Conservation (phyloP, 2,329 filamentous ascomycete species). For the Daldinia eschscholtzii region DNA sequence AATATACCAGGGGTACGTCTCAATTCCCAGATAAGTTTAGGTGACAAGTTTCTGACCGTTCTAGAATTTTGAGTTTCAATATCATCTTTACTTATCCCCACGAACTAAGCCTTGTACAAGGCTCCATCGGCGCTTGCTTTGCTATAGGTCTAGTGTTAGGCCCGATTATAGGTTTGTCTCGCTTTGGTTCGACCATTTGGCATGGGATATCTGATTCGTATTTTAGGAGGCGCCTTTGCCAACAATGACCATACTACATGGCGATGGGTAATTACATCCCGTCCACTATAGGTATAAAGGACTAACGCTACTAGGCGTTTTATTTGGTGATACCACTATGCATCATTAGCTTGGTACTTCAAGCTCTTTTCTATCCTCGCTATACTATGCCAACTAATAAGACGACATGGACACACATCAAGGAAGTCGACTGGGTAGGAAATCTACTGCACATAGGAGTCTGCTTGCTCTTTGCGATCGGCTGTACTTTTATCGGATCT, state of each 20-base stretch:
- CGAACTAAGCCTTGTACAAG: slow-evolving; percentile 41
- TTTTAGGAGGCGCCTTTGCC: slow-evolving; percentile 51
- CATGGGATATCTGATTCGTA: slow-evolving; percentile 38
- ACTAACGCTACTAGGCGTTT: slow-evolving; percentile 39
- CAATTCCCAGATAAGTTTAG: background rate
- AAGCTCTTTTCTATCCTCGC: slow-evolving; percentile 60
- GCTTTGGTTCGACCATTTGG: slow-evolving; percentile 39
- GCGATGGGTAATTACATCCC: slow-evolving; percentile 53
- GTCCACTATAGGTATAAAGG: background rate
- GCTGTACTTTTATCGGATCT: slow-evolving; percentile 64
- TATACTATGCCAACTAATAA: slow-evolving; percentile 45
- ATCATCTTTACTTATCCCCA: slow-evolving; percentile 43
- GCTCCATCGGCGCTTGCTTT: slow-evolving; percentile 45
- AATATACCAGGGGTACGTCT: slow-evolving; percentile 51
- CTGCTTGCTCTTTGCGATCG: slow-evolving; percentile 60
- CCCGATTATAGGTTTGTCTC: slow-evolving; percentile 49
- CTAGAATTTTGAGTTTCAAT: slow-evolving; percentile 41
- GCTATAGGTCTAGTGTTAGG: slow-evolving; percentile 47
- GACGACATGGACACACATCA: slow-evolving; percentile 39
- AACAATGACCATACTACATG: slow-evolving; percentile 55
- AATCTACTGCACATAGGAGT: slow-evolving; percentile 48
- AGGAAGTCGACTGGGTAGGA: slow-evolving; percentile 52
- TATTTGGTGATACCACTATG: slow-evolving; percentile 40
- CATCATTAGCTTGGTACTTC: slow-evolving; percentile 46
- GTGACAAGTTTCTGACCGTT: background rate